Base-by-base conservation (phyloP, 2,329 filamentous ascomycete genomes). In the Exophiala oligosperma region DNA sequence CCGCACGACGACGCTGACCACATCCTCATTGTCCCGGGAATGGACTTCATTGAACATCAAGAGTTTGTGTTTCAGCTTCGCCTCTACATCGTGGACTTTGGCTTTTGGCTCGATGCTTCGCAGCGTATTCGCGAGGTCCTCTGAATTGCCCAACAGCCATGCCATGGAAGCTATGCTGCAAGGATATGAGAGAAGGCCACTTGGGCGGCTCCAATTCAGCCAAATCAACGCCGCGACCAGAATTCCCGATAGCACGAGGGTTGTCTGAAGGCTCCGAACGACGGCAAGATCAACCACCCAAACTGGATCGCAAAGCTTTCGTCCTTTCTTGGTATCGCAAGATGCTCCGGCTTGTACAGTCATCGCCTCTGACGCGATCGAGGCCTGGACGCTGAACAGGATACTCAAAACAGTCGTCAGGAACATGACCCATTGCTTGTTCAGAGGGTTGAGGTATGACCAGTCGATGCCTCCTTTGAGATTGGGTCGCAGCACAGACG, bases 111-210 rank as follows among this genome's bases (percentile, higher is more conserved):
- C 47, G 47, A 56, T 51, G 8, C 37, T 35, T 52, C 47, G 35
- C 32, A 41, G 23, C 14, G 35, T 50, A n/a, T n/a, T 56, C 14
- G 23, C 35, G 44, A 50, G 46, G 23, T 41, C 23, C 7, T 47
- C 23, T 17, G 46, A 50, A 37, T 58, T 53, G 24, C 56, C 43
- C 21, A 58, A 35, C n/a, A 58, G 17, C 28, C 21, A 48, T 23
- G 56, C 56, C 50, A 54, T 58, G 17, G 50, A 48, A 23, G 50
- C 56, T 41, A 58, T 54, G n/a, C 51, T 48, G 26, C 50, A 58
- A 26, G 56, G 56, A 24, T 58, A 53, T 7, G 56, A 49, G 41
- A 28, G 48, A 8, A 58, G 28, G 11, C 41, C 51, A 28, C 56
- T 58, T 47, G 37, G 32, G 21, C 56, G 51, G 8, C 40, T 53